These are phyloP conservation scores for Combretum micranthum DNA, from an alignment of 345 rosid species.

Conservation along the genomic window DNA sequence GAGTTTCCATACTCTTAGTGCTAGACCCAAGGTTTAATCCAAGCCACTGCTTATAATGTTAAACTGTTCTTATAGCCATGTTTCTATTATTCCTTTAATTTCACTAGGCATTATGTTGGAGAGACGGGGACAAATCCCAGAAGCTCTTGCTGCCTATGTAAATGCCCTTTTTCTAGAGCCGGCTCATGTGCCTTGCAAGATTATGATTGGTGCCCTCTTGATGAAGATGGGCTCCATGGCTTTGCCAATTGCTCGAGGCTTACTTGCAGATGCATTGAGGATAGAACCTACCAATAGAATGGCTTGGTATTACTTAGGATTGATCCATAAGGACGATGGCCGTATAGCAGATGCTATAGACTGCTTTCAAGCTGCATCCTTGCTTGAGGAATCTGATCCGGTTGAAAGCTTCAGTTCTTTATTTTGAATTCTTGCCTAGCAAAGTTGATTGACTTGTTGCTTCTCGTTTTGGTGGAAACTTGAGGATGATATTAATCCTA, in stretches of 20 bases:
- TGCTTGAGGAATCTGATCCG: conserved; percentile 93
- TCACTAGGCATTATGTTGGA: conserved; percentile 58
- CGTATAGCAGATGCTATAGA: conserved; percentile 83
- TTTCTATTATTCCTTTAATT: conserved; percentile 10
- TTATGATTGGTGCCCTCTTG: conserved; percentile 50
- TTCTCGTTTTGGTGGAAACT: too few relatives aligned
- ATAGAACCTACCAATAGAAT: conserved; percentile 73
- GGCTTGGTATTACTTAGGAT: conserved; percentile 89
- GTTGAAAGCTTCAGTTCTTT: conserved; percentile 75
- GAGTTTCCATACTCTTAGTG: too few relatives aligned
- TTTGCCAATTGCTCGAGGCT: conserved; percentile 76
- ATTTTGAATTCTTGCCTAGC: conserved; percentile 19
- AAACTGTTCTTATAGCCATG: not conserved
- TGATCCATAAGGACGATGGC: conserved; percentile 70
- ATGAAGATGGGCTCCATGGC: conserved; percentile 43
- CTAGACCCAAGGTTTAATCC: not conserved
- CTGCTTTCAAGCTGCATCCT: conserved; percentile 90
- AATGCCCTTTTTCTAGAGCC: conserved; percentile 59
- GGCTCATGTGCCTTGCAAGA: conserved; percentile 55
- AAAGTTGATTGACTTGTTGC: conserved; percentile 9
- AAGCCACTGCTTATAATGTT: too few relatives aligned
- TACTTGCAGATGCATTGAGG: conserved; percentile 83
- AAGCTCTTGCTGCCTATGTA: conserved; percentile 43
- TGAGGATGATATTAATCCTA: too few relatives aligned
- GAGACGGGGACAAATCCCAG: conserved; percentile 53